phyloP scores from a whole-genome alignment of 2,329 filamentous ascomycete genomes.

The Verticillium klebahnii region DNA sequence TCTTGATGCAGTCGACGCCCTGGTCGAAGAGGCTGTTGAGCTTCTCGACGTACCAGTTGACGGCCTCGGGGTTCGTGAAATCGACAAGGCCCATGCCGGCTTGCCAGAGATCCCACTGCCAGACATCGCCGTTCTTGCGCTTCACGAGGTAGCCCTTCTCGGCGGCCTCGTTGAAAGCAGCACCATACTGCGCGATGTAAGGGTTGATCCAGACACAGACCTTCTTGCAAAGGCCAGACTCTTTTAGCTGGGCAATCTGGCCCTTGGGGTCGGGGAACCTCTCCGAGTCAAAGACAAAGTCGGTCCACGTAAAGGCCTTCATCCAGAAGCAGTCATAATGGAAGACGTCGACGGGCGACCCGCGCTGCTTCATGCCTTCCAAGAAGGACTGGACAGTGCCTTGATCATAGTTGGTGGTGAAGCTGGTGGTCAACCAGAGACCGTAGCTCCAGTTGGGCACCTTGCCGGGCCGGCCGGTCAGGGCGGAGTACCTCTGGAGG shows the following conservation, averaged over 20 bases:
- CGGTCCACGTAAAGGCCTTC: conserved; percentile 70
- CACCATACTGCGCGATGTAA: conserved; percentile 66
- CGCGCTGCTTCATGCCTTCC: conserved; percentile 61
- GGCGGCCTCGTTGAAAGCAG: conserved; percentile 59
- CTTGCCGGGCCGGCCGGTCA: conserved; percentile 61
- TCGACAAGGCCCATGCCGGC: conserved; percentile 72
- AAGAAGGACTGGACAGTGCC: conserved; percentile 63
- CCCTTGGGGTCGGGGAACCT: conserved; percentile 64
- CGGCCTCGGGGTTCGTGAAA: conserved; percentile 67
- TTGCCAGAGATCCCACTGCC: conserved; percentile 76
- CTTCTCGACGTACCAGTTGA: conserved; percentile 59
- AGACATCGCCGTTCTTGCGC: conserved; percentile 63
- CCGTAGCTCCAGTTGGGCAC: conserved; percentile 73
- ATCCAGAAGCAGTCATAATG: conserved; percentile 80
- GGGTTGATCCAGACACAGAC: conserved; percentile 76
- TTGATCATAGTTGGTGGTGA: conserved; percentile 70
- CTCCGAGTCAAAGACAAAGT: conserved; percentile 65
- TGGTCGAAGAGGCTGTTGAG: conserved; percentile 61
- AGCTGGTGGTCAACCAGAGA: conserved; percentile 72
- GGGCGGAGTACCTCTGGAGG: conserved; percentile 58
- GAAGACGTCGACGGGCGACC: conserved; percentile 66
- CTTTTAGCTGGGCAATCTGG: conserved; percentile 61
- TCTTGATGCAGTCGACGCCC: conserved; percentile 70
- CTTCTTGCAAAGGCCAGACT: conserved; percentile 54
- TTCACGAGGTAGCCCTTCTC: conserved; percentile 66